Evolutionary conservation across 768 basidiomycete genomes (phyloP), one percentile per base, ranked within the genome.

Genomic region (Mycena galopus): DNA sequence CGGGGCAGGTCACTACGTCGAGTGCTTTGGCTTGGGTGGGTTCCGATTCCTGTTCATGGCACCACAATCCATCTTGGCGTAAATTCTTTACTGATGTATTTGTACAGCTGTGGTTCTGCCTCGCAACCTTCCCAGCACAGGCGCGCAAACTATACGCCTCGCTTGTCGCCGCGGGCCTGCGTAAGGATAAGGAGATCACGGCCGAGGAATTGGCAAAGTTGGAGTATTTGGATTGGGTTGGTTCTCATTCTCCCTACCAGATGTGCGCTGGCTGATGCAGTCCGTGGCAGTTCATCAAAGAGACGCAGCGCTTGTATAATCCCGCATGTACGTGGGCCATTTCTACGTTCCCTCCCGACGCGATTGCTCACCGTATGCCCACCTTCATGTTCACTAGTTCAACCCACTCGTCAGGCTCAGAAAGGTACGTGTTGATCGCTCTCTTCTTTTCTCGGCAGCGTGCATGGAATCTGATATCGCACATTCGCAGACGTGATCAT

Each of bases 191-290:
- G 29, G 68, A 69, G 29, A 74, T 74, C 16, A 70, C 73, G 4
- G 68, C 73, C 4, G 73, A 74, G 6, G 63, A 74, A 33, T 25
- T 74, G 16, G 60, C 7, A 19, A 74, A 70, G 47, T 51, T 74
- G 2, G 73, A 74, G 53, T 74, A 74, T n/a, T 55, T 74, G 5
- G 73, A 74, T 35, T 74, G 73, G 73, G 73, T 74, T 7, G 21
- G 69, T 65, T 60, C 25, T n/a, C n/a, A 5, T 32, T 32, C 30
- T 56, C 30, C 9, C 6, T 7, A 3, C 23, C 30, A 42, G 8
- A 16, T 3, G 37, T 30, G n/a, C 16, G 16, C 35, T 44, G 11
- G 23, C 14, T 12, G 1, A 39, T 39, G 11, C 17, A 39, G 16
- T 25, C 29, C 9, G 17, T 51, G 7, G 21, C 35, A 71, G 63